Percentiles rank a stretch among this genome's conserved stretches.
These are phyloP conservation scores for Halteria grandinella DNA, from an alignment of 73 alveolate species.

Conservation along the genomic window DNA sequence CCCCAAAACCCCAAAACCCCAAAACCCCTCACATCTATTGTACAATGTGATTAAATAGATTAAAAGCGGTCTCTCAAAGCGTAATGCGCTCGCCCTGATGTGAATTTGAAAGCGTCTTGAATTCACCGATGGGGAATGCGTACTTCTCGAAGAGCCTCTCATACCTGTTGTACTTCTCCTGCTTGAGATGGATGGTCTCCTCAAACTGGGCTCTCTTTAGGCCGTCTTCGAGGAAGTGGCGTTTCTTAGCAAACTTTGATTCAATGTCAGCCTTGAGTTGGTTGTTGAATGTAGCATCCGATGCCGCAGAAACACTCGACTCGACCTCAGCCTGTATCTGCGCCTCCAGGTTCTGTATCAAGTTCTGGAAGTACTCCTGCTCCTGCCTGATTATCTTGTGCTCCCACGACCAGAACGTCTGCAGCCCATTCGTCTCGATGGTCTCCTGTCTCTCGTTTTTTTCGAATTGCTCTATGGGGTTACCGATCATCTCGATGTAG, in stretches of 20 bases:
- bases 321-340: not conserved
- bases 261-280: conserved; percentile 5
- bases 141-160: conserved; percentile 6
- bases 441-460: not conserved
- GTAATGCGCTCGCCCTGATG: too few species aligned
- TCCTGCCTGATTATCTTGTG: conserved; percentile 12
- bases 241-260: conserved; percentile 1
- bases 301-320: not conserved
- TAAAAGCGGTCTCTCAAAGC: too few species aligned
- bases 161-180: not conserved
- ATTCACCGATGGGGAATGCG: too few species aligned
- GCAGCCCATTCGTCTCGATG: not conserved
- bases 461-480: conserved; percentile 2
- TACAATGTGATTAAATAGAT: too few species aligned
- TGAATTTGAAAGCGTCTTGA: too few species aligned
- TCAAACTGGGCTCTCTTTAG: not conserved
- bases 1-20: too few species aligned
- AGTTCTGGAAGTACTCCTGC: conserved; percentile 2
- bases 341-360: not conserved
- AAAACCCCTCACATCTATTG: too few species aligned
- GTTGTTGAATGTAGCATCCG: not conserved
- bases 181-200: not conserved
- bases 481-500: conserved; percentile 2
- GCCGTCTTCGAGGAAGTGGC: not conserved
- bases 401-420: conserved; percentile 36